A percentile compares a stretch with the other conserved stretches of the same genome.
Conservation (phyloP, 208 protist species). For the Leptomonas pyrrhocoris region DNA sequence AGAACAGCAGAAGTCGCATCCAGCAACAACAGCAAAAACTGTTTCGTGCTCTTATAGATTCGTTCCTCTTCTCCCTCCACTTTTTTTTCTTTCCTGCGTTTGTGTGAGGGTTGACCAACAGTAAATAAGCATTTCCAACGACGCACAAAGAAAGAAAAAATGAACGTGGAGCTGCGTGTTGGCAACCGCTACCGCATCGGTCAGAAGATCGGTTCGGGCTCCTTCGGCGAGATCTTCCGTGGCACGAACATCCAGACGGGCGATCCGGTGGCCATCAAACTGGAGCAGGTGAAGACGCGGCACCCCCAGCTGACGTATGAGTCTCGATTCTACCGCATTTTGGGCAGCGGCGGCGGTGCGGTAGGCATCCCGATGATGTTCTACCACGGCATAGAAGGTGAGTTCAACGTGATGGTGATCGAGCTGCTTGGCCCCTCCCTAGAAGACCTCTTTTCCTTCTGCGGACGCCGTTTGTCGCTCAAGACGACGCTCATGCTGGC, state of each 20-base stretch:
- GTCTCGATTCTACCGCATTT: slow-evolving; percentile 87
- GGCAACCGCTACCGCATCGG: slow-evolving; percentile 96
- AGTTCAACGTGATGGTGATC: slow-evolving; percentile 95
- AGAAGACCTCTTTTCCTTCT: slow-evolving; percentile 93
- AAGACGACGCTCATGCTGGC: slow-evolving; percentile 95
- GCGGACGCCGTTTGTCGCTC: slow-evolving; percentile 83
- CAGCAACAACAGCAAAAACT: neutral
- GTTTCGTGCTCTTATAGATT: too few species aligned
- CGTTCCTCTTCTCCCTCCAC: slow-evolving; percentile 10
- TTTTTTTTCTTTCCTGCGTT: neutral
- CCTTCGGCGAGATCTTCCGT: slow-evolving; percentile 94
- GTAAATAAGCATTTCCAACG: slow-evolving; percentile 64
- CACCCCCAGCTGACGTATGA: slow-evolving; percentile 94
- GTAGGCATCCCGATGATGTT: slow-evolving; percentile 88
- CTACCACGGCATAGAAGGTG: slow-evolving; percentile 91
- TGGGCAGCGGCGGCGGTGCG: slow-evolving; percentile 73
- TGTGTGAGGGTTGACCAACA: neutral
- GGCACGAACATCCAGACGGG: slow-evolving; percentile 91
- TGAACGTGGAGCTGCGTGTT: slow-evolving; percentile 94
- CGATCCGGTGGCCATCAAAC: slow-evolving; percentile 92
- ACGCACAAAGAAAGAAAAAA: slow-evolving; percentile 94
- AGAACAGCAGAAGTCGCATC: neutral
- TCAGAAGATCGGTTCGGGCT: slow-evolving; percentile 97
- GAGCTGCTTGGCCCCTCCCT: slow-evolving; percentile 92
- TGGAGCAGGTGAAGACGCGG: slow-evolving; percentile 88